Evolutionary conservation across 768 basidiomycete species (phyloP).

Genomic region (Boletus barrowsii): DNA sequence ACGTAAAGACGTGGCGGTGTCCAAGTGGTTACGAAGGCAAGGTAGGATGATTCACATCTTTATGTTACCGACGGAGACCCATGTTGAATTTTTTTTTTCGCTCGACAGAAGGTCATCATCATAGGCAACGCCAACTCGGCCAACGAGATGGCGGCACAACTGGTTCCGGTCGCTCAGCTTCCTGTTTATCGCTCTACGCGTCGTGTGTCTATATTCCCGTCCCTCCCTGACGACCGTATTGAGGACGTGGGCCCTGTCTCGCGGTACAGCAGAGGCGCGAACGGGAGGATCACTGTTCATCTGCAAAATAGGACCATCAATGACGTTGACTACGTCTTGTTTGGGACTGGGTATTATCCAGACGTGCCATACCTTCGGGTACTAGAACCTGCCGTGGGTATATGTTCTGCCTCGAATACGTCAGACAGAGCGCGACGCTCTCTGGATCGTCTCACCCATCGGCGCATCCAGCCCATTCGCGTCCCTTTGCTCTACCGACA

Average conservation of each 20-base stretch:
- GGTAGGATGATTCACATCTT: constrained; percentile 9
- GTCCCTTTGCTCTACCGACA: constrained; percentile 45
- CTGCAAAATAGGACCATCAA: constrained; percentile 37
- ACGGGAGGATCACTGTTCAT: constrained; percentile 32
- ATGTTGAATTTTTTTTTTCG: not conserved
- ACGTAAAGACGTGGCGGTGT: constrained; percentile 43
- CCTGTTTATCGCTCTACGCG: constrained; percentile 50
- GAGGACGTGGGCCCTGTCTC: constrained; percentile 40
- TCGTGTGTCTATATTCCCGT: constrained; percentile 40
- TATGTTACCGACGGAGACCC: not conserved
- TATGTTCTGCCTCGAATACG: not conserved
- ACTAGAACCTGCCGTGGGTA: not conserved
- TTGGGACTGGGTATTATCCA: constrained; percentile 48
- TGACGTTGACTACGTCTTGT: constrained; percentile 41
- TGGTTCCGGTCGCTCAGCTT: constrained; percentile 34
- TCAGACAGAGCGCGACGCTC: not conserved
- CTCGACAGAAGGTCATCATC: constrained; percentile 40
- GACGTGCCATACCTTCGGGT: constrained; percentile 41
- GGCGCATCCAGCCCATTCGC: constrained; percentile 31
- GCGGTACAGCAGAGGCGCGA: constrained; percentile 26
- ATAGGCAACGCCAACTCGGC: constrained; percentile 52
- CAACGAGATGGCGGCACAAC: constrained; percentile 51
- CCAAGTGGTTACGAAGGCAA: constrained; percentile 35
- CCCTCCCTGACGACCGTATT: constrained; percentile 43
- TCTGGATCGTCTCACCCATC: constrained; percentile 30